A percentile compares a stretch with the other conserved stretches of the same genome.
Conservation (phyloP, 345 rosid species). For the Cardamine occulta region DNA sequence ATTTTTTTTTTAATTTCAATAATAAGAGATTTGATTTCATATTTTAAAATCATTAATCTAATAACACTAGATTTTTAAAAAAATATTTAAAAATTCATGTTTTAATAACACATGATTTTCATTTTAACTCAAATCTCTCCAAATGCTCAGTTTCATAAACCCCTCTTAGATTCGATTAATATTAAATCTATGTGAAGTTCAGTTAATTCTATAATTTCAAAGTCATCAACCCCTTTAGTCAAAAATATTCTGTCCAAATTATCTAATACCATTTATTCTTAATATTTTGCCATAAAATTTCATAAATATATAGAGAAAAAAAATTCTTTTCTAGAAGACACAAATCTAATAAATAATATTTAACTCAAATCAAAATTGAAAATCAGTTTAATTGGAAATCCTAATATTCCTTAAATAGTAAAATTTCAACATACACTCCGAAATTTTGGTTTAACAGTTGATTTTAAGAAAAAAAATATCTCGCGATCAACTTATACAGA, state of each 20-base stretch:
- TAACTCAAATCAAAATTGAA: background rate
- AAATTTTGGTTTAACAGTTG: conserved; percentile 7
- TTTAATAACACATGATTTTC: too few relatives aligned
- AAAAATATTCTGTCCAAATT: too few relatives aligned
- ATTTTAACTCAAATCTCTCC: too few relatives aligned
- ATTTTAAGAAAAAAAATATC: conserved; percentile 10
- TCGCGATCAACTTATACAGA: background rate
- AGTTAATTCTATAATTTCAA: too few relatives aligned
- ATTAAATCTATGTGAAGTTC: too few relatives aligned
- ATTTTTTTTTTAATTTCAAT: too few relatives aligned
- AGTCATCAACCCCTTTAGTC: too few relatives aligned
- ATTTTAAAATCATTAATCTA: too few relatives aligned
- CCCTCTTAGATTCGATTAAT: background rate
- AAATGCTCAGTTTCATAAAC: too few relatives aligned
- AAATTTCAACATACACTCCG: conserved; percentile 23
- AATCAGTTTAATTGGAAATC: background rate
- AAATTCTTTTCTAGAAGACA: background rate
- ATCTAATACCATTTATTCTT: background rate
- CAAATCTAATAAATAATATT: background rate
- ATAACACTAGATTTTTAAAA: too few relatives aligned
- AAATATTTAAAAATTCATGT: too few relatives aligned
- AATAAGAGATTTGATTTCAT: too few relatives aligned
- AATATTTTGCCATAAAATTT: background rate
- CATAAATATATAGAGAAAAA: background rate
- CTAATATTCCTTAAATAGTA: conserved; percentile 25